Percentiles rank a stretch among this genome's conserved stretches.
Evolutionary conservation across 2,329 filamentous ascomycete genomes (phyloP).

Genomic region (Dothistroma pini): DNA sequence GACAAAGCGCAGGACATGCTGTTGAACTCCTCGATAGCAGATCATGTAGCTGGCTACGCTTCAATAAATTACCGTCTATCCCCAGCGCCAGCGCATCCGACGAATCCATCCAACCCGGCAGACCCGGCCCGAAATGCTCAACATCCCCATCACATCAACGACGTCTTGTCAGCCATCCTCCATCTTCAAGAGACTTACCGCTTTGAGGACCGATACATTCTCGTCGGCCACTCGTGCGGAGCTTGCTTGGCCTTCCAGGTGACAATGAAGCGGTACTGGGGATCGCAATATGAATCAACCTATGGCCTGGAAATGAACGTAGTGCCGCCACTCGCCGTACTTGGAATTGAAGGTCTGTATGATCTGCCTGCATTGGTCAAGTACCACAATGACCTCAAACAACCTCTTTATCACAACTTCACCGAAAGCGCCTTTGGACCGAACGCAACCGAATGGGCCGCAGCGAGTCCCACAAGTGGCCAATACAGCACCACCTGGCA

Average conservation of each 20-base stretch:
- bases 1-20: constrained; percentile 38
- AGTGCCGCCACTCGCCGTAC: constrained; percentile 49
- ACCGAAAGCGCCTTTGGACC: constrained; percentile 59
- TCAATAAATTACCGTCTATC: constrained; percentile 64
- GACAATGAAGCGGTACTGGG: constrained; percentile 45
- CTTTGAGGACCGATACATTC: constrained; percentile 48
- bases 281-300: constrained; percentile 28
- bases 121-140: constrained; percentile 46
- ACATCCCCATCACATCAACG: constrained; percentile 60
- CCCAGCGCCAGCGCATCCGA: constrained; percentile 43
- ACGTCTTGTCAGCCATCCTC: constrained; percentile 52
- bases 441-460: constrained; percentile 49
- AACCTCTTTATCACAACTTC: constrained; percentile 57
- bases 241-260: constrained; percentile 62
- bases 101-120: constrained; percentile 46
- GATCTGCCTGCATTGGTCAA: constrained; percentile 54
- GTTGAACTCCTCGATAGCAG: constrained; percentile 21
- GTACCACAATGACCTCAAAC: constrained; percentile 39
- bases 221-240: constrained; percentile 62
- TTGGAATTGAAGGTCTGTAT: constrained; percentile 65
- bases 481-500: constrained; percentile 45
- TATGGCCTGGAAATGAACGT: constrained; percentile 26
- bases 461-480: constrained; percentile 51
- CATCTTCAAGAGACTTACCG: constrained; percentile 49
- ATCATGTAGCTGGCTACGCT: constrained; percentile 57